Conservation (phyloP, 1,139 yeast genomes). For the Suhomyces ambrosiae region DNA sequence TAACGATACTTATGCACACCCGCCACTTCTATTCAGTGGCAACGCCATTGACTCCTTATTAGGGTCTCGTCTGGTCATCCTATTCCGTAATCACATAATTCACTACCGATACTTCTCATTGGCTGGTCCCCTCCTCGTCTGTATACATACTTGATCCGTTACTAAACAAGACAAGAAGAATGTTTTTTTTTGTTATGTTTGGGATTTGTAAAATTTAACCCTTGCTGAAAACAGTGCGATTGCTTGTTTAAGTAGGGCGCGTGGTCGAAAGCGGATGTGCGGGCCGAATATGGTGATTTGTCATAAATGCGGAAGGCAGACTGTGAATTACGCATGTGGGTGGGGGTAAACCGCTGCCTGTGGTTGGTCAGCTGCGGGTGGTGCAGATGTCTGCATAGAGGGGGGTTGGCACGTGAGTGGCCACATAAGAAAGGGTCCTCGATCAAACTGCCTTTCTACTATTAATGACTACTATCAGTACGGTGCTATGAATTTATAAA, state of each 20-base stretch:
- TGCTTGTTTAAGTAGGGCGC: conserved; percentile 16
- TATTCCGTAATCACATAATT: too few relatives aligned
- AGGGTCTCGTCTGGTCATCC: too few relatives aligned
- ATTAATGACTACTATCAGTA: too few relatives aligned
- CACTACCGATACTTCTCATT: too few relatives aligned
- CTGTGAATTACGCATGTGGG: conserved; percentile 8
- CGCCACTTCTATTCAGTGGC: too few relatives aligned
- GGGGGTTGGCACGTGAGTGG: background rate
- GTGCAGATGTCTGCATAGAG: conserved; percentile 1
- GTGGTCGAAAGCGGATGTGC: conserved; percentile 14
- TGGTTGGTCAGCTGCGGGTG: conserved; percentile 1
- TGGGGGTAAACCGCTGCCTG: background rate
- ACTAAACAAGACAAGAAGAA: conserved; percentile 13
- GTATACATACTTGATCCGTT: conserved; percentile 12
- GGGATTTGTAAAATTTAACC: conserved; percentile 14
- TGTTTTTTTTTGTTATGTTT: conserved; percentile 14
- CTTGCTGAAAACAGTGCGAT: conserved; percentile 16
- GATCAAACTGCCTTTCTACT: too few relatives aligned
- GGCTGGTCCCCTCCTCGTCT: conserved; percentile 6
- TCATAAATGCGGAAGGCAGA: conserved; percentile 17
- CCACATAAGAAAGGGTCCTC: background rate
- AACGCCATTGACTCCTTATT: too few relatives aligned
- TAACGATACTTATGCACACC: too few relatives aligned
- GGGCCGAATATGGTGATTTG: conserved; percentile 17
- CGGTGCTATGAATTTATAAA: too few relatives aligned